Base-by-base conservation (phyloP, 768 basidiomycete species). In the Lentinula edodes region DNA sequence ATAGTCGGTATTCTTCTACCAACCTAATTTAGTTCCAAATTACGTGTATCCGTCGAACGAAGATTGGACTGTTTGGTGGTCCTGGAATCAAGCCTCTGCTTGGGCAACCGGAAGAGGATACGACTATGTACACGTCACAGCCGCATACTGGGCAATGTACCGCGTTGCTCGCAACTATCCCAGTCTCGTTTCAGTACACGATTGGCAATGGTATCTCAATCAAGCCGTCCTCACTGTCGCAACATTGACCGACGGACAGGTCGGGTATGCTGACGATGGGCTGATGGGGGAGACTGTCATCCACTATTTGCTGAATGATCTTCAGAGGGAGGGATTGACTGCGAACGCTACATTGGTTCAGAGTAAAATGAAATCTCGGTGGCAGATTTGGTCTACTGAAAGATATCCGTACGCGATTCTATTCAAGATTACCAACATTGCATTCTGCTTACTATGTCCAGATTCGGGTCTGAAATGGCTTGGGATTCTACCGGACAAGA, bases 251-350 rank as follows among this genome's bases (percentile, higher is more conserved):
- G 71, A 73, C 50, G 76, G 77, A 1, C 62, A 69, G 12, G 80
- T 81, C 0, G 82, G 80, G 12, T 83, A 74, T 65, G 75, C 72
- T 1, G 66, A 71, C 42, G 80, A 76, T 61, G 83, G 83, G 1
- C 70, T 84, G 20, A 85, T 85, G 83, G 83, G 81, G 34, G 83
- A 85, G 69, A 84, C 83, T 0, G 82, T 84, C 38, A 71, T 80
- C 46, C 70, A 76, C 3, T 71, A 76, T 23, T 67, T 84, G 20
- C 68, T 85, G 34, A 72, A 80, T 55, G 83, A 85, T 65, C 67
- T 85, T 55, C 78, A 78, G 65, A 71, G 82, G 7, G 83, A 85
- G 62, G 83, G 83, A 4, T 66, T 82, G 55, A 76, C 75, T 15
- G 68, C 74, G 5, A 82, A 83, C 64, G 81, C 78, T 5, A 80